These are phyloP conservation scores for Aphanomyces invadans DNA, from an alignment of 352 stramenopile genomes.

Conservation along the genomic window DNA sequence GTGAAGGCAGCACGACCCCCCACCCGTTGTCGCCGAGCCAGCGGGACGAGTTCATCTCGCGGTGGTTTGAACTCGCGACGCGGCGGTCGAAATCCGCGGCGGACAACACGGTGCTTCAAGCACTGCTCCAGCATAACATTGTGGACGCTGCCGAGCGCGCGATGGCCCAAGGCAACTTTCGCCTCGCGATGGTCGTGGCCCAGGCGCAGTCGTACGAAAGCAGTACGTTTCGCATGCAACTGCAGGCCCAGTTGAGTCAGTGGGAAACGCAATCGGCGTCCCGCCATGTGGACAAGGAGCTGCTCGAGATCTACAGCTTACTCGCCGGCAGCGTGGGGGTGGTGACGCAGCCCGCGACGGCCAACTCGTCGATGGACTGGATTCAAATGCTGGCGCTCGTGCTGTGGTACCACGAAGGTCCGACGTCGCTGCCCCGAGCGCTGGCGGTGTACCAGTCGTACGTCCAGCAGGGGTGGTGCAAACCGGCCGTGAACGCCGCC, in stretches of 20 bases:
- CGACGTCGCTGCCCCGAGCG: conserved; percentile 40
- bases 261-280: conserved; percentile 48
- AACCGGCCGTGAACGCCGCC: conserved; percentile 30
- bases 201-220: conserved; percentile 45
- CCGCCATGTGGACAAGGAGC: conserved; percentile 47
- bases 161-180: conserved; percentile 50
- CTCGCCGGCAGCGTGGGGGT: conserved; percentile 54
- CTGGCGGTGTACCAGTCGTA: conserved; percentile 35
- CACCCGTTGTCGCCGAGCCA: not conserved
- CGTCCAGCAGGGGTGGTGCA: conserved; percentile 38
- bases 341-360: conserved; percentile 31
- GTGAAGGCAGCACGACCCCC: conserved; percentile 26
- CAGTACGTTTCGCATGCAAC: conserved; percentile 45
- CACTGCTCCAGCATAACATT: conserved; percentile 40
- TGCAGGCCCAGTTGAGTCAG: conserved; percentile 47
- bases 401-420: conserved; percentile 60
- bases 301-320: conserved; percentile 59
- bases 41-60: conserved; percentile 53
- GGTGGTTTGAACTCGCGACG: conserved; percentile 62
- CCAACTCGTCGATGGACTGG: conserved; percentile 31
- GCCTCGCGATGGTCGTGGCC: conserved; percentile 53
- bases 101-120: conserved; percentile 23
- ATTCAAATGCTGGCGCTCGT: conserved; percentile 51
- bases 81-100: conserved; percentile 1
- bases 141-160: conserved; percentile 51